Evolutionary conservation across 2,329 filamentous ascomycete species (phyloP), one percentile per base, ranked within the genome.

Genomic region (Sodiomyces alkalinus): DNA sequence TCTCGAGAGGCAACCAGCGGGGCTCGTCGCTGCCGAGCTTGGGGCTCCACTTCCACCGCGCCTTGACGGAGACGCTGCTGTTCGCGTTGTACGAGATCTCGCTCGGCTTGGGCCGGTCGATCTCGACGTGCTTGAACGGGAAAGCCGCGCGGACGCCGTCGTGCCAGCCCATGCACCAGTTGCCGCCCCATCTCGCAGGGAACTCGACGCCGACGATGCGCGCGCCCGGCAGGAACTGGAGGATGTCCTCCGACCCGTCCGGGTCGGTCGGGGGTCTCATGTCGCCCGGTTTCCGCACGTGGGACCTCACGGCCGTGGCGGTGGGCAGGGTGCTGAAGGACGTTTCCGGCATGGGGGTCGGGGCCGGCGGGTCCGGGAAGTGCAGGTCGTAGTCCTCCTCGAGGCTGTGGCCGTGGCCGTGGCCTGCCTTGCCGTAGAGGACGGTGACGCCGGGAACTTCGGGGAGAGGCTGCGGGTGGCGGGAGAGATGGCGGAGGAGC

Each of bases 401-500:
- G 2, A 32, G 24, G 9, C 26, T 26, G 23, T 20, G 38, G 22
- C 47, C 47, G n/a, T n/a, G n/a, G 20, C 41, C 44, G 18, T 47
- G 53, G 10, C 17, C 23, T 6, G 16, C 15, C 14, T 28, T 28
- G 3, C 35, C 35, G 32, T 60, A 59, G 4, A 49, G 33, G 4
- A 58, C 49, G 0, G 45, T 47, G 3, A 58, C 31, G 4, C 55
- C 56, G 0, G 49, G 36, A 6, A 60, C 42, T 0, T 43, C 32
- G 0, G 55, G 49, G 7, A 60, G 39, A 6, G 56, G 56, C 27
- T 54, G 55, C 0, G 54, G 49, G 28, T 60, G 56, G 2, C 49
- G 45, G 2, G 52, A 43, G 0, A 60, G 36, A 30, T 60, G 56
- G 14, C 43, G 45, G 21, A 60, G 40, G 7, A 59, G 47, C 18